These are phyloP conservation scores for Coemansia sp. DNA, from an alignment of 192 early-diverging fungal species.

Conservation along the genomic window DNA sequence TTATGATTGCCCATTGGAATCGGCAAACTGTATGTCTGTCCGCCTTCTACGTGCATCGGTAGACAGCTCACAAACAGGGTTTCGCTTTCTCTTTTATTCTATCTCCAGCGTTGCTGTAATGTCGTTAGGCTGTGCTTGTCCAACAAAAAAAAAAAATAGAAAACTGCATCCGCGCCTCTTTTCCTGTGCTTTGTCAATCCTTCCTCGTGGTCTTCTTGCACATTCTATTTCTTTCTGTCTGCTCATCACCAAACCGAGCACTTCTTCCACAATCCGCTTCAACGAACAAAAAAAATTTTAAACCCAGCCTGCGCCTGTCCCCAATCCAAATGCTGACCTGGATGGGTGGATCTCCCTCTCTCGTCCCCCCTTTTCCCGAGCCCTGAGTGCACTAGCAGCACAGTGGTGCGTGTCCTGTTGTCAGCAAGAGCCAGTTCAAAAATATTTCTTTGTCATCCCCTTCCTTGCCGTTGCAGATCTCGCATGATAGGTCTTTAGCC, in stretches of 20 bases:
- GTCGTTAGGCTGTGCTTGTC: background rate
- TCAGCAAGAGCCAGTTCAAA: background rate
- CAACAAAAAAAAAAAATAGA: background rate
- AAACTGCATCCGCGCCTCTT: conserved; percentile 32
- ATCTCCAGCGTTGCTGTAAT: background rate
- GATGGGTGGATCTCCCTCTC: background rate
- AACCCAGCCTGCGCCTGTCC: conserved; percentile 10
- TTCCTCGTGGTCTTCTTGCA: conserved; percentile 1
- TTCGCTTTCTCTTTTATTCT: conserved; percentile 1
- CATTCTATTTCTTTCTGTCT: conserved; percentile 4
- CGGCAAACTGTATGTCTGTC: background rate
- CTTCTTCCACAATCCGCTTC: background rate
- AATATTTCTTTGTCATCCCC: background rate
- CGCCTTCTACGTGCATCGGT: background rate
- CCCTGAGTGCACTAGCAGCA: background rate
- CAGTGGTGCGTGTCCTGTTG: background rate
- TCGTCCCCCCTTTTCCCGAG: background rate
- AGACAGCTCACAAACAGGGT: background rate
- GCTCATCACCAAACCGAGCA: background rate
- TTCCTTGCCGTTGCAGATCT: conserved; percentile 7
- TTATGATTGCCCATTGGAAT: too few relatives aligned
- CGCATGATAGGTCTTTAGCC: conserved; percentile 1
- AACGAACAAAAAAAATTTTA: conserved; percentile 15
- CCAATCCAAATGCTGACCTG: conserved; percentile 8
- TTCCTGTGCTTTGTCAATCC: conserved; percentile 10